Percentiles rank a stretch among this genome's conserved stretches.
Conservation (phyloP, 2,329 filamentous ascomycete species). For the Colletotrichum tanaceti region DNA sequence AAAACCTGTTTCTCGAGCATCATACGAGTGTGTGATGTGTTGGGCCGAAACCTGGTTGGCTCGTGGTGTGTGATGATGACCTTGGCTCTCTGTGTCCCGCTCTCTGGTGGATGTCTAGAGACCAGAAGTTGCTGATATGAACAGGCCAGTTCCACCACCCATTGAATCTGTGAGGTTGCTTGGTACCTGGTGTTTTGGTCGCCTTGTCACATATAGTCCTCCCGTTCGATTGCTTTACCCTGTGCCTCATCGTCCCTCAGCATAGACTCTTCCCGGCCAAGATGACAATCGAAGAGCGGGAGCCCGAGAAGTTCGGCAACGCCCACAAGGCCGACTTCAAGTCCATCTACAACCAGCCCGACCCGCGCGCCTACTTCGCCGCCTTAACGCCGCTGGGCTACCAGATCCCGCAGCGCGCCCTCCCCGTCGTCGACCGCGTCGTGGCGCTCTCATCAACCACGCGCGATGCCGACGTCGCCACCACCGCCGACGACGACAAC, state of each 20-base stretch:
- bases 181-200: not conserved
- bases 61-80: not conserved
- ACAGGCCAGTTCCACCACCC: no score
- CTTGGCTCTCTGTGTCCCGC: not conserved
- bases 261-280: not conserved
- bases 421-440: conserved; percentile 13
- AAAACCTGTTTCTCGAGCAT: not conserved
- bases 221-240: not conserved
- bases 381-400: conserved; percentile 19
- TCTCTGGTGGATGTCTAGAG: not conserved
- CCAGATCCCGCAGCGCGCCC: conserved; percentile 28
- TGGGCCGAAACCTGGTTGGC: not conserved
- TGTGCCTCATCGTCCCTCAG: not conserved
- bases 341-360: conserved; percentile 26
- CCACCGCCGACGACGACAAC: not conserved
- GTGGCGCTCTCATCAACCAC: conserved; percentile 4
- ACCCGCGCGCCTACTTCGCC: conserved; percentile 26
- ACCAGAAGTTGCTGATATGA: not conserved
- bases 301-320: conserved; percentile 12
- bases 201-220: no score
- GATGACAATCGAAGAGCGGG: conserved; percentile 22
- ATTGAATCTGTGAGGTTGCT: not conserved
- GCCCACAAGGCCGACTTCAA: conserved; percentile 30
- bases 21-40: not conserved
- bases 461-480: no score